Percentiles rank a stretch among this genome's conserved stretches.
Conservation (phyloP, 139 green algal species). For the Micromonas commoda region DNA sequence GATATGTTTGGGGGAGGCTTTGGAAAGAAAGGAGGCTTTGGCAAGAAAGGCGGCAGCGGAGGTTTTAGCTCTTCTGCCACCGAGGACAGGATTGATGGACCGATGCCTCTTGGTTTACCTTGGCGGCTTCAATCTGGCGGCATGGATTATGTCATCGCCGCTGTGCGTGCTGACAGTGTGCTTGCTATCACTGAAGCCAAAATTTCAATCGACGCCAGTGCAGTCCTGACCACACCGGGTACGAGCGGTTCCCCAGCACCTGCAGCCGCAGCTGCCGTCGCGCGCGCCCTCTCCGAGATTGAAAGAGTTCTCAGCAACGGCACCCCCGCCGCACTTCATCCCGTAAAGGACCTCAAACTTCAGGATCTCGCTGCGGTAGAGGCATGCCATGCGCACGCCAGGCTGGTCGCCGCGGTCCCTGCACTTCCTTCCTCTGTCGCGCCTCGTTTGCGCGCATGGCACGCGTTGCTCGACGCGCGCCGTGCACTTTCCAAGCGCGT, state of each 20-base stretch:
- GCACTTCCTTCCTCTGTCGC: neutral
- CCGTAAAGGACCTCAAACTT: slow-evolving; percentile 47
- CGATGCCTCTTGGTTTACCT: neutral
- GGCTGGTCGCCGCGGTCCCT: slow-evolving; percentile 20
- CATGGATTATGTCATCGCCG: slow-evolving; percentile 14
- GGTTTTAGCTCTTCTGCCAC: neutral
- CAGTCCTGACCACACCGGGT: neutral
- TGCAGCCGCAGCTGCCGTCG: neutral
- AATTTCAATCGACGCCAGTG: neutral
- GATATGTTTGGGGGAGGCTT: neutral
- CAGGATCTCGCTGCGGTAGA: slow-evolving; percentile 34
- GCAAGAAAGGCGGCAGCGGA: slow-evolving; percentile 10
- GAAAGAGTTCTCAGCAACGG: slow-evolving; percentile 1
- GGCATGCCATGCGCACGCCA: slow-evolving; percentile 25
- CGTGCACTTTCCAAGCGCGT: slow-evolving; percentile 19
- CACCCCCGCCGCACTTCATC: slow-evolving; percentile 29
- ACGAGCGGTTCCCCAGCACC: neutral
- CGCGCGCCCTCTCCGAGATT: slow-evolving; percentile 1
- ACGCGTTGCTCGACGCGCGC: slow-evolving; percentile 19
- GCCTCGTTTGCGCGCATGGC: slow-evolving; percentile 34
- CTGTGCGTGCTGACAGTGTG: slow-evolving; percentile 5
- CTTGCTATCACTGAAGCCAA: slow-evolving; percentile 5
- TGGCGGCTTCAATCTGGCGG: neutral
- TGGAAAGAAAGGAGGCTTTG: neutral
- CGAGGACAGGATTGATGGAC: neutral